Percentiles rank a stretch among this genome's conserved stretches.
Conservation (phyloP, 73 alveolate species). For the Tetrahymena thermophila region DNA sequence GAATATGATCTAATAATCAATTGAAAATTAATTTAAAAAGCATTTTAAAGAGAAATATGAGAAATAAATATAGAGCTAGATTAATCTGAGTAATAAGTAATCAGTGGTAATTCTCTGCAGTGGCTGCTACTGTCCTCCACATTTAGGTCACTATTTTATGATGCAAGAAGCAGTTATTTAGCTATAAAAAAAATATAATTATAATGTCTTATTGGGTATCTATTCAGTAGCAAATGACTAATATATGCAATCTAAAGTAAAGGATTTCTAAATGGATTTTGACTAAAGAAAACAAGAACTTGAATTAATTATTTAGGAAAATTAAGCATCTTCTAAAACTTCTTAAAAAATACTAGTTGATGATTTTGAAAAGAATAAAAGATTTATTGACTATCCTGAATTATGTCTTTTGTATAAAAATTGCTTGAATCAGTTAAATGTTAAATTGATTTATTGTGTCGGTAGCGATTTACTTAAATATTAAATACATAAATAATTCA, state of each 20-base stretch:
- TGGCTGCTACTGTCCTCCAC: not conserved
- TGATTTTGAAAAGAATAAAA: not conserved
- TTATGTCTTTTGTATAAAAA: not conserved
- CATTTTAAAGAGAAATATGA: not conserved
- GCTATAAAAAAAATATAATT: not conserved
- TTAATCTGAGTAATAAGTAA: not conserved
- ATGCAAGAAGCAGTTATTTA: not conserved
- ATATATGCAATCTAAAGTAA: not conserved
- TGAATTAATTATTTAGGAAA: not conserved
- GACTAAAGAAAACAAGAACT: not conserved
- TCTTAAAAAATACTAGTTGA: not conserved
- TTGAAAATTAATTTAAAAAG: not conserved
- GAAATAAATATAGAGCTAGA: not conserved
- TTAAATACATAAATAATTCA: not conserved
- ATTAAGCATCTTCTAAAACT: not conserved
- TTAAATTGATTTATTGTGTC: not conserved
- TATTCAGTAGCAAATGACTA: not conserved
- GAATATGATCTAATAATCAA: not conserved
- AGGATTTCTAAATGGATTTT: not conserved
- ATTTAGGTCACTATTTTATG: not conserved
- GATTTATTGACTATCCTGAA: not conserved
- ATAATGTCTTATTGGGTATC: not conserved
- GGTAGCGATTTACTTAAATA: not conserved
- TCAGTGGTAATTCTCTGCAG: not conserved
- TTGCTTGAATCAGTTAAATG: not conserved